These are phyloP conservation scores for Helicostylum pulchrum DNA, from an alignment of 192 early-diverging fungal genomes.

Conservation along the genomic window DNA sequence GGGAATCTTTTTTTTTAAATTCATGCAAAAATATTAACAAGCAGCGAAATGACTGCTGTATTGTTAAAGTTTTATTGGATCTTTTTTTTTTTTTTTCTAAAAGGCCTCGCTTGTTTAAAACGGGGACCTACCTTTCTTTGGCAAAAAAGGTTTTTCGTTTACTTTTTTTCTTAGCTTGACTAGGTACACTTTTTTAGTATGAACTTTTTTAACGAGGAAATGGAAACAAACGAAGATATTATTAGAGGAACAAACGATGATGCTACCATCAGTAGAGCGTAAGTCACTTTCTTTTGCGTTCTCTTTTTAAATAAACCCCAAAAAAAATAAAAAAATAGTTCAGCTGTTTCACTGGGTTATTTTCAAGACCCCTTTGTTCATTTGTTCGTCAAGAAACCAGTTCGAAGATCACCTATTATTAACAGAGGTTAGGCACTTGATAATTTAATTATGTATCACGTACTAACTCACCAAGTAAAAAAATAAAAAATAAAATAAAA, in stretches of 20 bases:
- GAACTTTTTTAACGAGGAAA: too few species aligned
- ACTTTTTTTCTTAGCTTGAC: too few species aligned
- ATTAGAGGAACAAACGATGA: slow-evolving; percentile 90
- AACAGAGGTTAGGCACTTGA: slow-evolving; percentile 66
- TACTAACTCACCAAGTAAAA: not conserved
- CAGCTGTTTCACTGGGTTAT: slow-evolving; percentile 81
- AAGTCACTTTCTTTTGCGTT: slow-evolving; percentile 26
- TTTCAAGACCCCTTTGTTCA: slow-evolving; percentile 78
- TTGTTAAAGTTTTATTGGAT: too few species aligned
- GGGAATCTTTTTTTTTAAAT: slow-evolving; percentile 12
- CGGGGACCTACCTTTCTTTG: too few species aligned
- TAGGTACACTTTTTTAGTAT: too few species aligned
- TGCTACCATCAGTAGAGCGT: slow-evolving; percentile 81
- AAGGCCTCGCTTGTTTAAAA: too few species aligned
- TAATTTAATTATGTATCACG: not conserved
- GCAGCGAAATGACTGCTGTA: too few species aligned
- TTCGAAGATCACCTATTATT: slow-evolving; percentile 82
- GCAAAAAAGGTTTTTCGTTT: too few species aligned
- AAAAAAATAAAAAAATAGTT: slow-evolving; percentile 43
- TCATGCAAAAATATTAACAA: too few species aligned
- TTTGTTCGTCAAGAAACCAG: slow-evolving; percentile 73
- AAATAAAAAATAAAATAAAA: too few species aligned
- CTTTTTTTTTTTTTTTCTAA: too few species aligned
- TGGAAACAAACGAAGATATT: slow-evolving; percentile 50
- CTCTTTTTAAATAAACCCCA: not conserved